Evolutionary conservation across 225 moss, liverwort and hornwort species (phyloP).

Genomic region (Polytrichum commune): DNA sequence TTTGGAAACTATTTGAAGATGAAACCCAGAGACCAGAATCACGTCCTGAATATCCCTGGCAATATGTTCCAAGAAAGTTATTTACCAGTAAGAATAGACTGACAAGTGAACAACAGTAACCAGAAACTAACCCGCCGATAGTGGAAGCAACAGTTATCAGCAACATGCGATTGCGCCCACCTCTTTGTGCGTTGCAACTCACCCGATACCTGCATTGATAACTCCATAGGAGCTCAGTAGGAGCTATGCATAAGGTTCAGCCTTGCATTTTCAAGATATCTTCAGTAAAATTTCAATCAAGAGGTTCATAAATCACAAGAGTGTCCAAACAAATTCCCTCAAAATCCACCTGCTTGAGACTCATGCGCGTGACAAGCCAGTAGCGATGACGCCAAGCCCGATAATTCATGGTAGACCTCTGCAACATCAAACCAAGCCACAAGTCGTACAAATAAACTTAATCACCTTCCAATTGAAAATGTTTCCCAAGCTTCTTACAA

Average conservation of each 20-base stretch:
- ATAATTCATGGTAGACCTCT: slow-evolving; percentile 97
- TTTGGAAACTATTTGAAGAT: too few relatives aligned
- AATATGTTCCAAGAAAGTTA: too few relatives aligned
- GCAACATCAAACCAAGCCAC: slow-evolving; percentile 28
- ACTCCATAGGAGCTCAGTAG: not conserved
- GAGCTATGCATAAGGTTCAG: not conserved
- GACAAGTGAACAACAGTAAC: too few relatives aligned
- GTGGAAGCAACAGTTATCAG: slow-evolving; percentile 97
- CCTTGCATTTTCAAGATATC: too few relatives aligned
- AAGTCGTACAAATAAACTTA: not conserved
- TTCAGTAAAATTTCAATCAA: too few relatives aligned
- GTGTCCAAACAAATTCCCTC: too few relatives aligned
- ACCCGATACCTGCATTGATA: slow-evolving; percentile 55
- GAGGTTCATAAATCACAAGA: too few relatives aligned
- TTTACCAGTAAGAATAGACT: too few relatives aligned
- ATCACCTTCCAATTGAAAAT: too few relatives aligned
- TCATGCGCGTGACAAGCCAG: slow-evolving; percentile 96
- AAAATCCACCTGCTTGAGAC: slow-evolving; percentile 65
- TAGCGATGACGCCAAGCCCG: slow-evolving; percentile 99
- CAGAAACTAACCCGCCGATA: slow-evolving; percentile 78
- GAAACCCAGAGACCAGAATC: too few relatives aligned
- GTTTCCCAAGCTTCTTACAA: too few relatives aligned
- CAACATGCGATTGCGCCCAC: slow-evolving; percentile 86
- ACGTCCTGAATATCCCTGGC: too few relatives aligned
- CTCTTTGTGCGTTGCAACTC: slow-evolving; percentile 80